These are phyloP conservation scores for Cymbopogon citratus DNA, from an alignment of 176 grass and related monocot genomes.

Conservation along the genomic window DNA sequence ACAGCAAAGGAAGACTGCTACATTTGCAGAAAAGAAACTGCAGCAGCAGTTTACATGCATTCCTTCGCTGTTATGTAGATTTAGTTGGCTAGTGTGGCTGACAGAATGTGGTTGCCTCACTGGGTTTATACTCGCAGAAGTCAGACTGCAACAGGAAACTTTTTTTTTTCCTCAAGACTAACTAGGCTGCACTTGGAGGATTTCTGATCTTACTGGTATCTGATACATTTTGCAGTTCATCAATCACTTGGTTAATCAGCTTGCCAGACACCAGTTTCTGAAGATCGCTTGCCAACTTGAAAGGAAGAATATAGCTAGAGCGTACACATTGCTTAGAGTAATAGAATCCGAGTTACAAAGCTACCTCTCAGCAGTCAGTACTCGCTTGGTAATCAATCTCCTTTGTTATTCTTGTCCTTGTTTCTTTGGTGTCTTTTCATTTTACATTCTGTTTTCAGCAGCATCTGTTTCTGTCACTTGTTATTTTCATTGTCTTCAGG, in stretches of 20 bases:
- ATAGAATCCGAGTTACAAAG: constrained; percentile 87
- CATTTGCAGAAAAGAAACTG: background rate
- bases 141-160: background rate
- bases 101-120: background rate
- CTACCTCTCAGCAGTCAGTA: constrained; percentile 73
- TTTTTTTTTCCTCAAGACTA: background rate
- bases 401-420: background rate
- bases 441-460: background rate
- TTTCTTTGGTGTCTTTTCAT: constrained; percentile 4
- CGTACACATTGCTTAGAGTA: constrained; percentile 83
- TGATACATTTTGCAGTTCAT: constrained; percentile 70
- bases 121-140: background rate
- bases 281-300: constrained; percentile 97
- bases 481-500: background rate
- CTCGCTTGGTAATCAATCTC: constrained; percentile 64
- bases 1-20: background rate
- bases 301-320: constrained; percentile 63
- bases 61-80: background rate
- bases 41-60: background rate
- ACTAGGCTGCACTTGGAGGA: background rate
- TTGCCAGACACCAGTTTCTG: constrained; percentile 82
- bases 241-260: constrained; percentile 95
- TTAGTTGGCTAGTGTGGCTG: background rate
- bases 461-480: background rate
- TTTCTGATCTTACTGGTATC: constrained; percentile 10